These are phyloP conservation scores for Rhodotorula paludigena DNA, from an alignment of 768 basidiomycete genomes.

Conservation along the genomic window DNA sequence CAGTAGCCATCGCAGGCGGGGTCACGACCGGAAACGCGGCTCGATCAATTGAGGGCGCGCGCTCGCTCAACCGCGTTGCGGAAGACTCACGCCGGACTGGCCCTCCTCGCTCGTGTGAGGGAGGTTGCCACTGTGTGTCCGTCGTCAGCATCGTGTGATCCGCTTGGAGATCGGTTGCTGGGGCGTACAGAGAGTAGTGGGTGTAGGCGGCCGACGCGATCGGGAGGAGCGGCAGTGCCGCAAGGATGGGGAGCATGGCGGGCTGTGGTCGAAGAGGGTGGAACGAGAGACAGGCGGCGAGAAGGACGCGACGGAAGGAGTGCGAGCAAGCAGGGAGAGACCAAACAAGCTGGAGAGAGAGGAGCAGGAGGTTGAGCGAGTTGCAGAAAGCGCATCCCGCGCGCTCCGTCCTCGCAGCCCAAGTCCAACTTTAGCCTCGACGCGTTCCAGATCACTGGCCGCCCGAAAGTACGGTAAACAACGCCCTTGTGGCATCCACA, in stretches of 20 bases:
- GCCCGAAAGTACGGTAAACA: too few species aligned
- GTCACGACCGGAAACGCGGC: too few species aligned
- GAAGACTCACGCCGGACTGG: slow-evolving; percentile 24
- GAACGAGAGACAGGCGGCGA: not conserved
- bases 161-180: not conserved
- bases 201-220: not conserved
- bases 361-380: too few species aligned
- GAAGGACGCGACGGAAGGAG: not conserved
- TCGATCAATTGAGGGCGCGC: not conserved
- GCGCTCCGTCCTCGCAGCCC: too few species aligned
- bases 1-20: too few species aligned
- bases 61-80: not conserved
- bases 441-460: too few species aligned
- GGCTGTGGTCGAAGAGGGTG: too few species aligned
- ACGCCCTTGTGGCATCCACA: too few species aligned
- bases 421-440: too few species aligned
- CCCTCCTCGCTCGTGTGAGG: slow-evolving; percentile 7
- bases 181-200: not conserved
- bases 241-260: not conserved
- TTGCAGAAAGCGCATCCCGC: too few species aligned
- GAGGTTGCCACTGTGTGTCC: slow-evolving; percentile 6
- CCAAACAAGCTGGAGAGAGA: too few species aligned
- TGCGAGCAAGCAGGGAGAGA: not conserved
- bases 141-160: not conserved
- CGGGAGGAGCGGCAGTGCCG: not conserved